Conservation (phyloP, 768 basidiomycete genomes). For the Macrolepiota fuliginosa region DNA sequence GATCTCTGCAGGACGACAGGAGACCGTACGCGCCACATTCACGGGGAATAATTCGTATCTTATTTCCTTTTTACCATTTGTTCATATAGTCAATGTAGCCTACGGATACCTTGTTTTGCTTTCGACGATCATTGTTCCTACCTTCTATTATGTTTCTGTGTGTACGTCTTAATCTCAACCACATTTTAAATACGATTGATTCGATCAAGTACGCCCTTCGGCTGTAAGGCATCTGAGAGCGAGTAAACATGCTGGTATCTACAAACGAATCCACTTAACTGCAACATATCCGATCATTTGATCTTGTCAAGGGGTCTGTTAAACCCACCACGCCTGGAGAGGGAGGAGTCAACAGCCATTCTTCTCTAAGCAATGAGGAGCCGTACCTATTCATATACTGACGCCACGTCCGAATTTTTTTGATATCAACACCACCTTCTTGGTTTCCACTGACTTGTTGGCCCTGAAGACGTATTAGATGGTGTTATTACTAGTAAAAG, state of each 20-base stretch:
- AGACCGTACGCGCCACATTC: constrained; percentile 10
- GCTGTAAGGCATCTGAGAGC: constrained; percentile 1
- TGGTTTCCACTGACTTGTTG: constrained; percentile 83
- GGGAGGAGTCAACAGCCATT: not conserved
- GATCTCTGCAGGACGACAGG: not conserved
- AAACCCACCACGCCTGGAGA: constrained; percentile 67
- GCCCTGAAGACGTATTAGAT: constrained; percentile 42
- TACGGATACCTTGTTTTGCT: constrained; percentile 2
- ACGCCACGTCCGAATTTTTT: constrained; percentile 89
- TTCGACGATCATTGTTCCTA: constrained; percentile 12
- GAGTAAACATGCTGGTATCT: constrained; percentile 8
- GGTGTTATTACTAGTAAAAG: not conserved
- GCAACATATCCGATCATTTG: constrained; percentile 50
- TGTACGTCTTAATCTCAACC: constrained; percentile 25
- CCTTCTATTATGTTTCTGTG: constrained; percentile 15
- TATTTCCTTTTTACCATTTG: constrained; percentile 1
- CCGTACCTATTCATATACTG: constrained; percentile 95
- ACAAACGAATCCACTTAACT: constrained; percentile 10
- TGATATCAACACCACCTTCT: constrained; percentile 61
- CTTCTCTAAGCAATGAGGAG: not conserved
- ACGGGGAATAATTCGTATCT: constrained; percentile 12
- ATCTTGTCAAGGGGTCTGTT: constrained; percentile 95
- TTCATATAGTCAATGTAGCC: not conserved
- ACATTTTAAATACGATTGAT: constrained; percentile 5
- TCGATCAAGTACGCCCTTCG: constrained; percentile 8